Evolutionary conservation across 139 green algal species (phyloP), one percentile per base, ranked within the genome.

Genomic region (Prasinococcaceae sp.): DNA sequence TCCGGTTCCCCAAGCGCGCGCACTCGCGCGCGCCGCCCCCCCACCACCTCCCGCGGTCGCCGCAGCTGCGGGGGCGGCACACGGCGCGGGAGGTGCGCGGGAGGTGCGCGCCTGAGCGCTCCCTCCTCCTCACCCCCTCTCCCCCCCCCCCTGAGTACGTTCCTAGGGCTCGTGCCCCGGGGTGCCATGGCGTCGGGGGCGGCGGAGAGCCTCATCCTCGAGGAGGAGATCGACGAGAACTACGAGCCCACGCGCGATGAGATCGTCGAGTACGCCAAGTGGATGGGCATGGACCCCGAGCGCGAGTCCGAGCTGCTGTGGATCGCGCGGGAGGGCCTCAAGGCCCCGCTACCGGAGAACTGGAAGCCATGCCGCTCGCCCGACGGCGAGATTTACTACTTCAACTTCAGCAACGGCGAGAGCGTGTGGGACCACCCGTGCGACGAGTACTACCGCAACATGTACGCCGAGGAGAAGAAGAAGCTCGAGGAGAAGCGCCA

Each of bases 341-440:
- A 82, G 37, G 77, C 76, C 1, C 76, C 79, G 4, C 70, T 89
- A 8, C 80, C 80, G n/a, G 59, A 73, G 9, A 32, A 75, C 23
- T 89, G 80, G 80, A 89, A 89, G 50, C 80, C 80, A 12, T 89
- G 78, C 35, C 57, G 57, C 19, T 76, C 77, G 3, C 75, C 79
- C 9, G 51, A 60, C 2, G 69, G 74, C 0, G 78, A 89, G 19
- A 83, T 89, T 4, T 89, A 89, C 49, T 89, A 89, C 55, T 89
- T 89, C 65, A 86, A 86, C 58, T 89, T 89, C 57, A 41, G 37
- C 17, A 75, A 54, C 0, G 78, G 80, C 1, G 73, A 89, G 53
- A 81, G 69, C 58, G 75, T 84, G 22, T 89, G 80, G 80, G 80
- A 89, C 43, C 80, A 89, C 50, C 80, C 80, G 10, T 89, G 78